Evolutionary conservation across 2,329 filamentous ascomycete species (phyloP).

Genomic region (Exophiala viscosa): DNA sequence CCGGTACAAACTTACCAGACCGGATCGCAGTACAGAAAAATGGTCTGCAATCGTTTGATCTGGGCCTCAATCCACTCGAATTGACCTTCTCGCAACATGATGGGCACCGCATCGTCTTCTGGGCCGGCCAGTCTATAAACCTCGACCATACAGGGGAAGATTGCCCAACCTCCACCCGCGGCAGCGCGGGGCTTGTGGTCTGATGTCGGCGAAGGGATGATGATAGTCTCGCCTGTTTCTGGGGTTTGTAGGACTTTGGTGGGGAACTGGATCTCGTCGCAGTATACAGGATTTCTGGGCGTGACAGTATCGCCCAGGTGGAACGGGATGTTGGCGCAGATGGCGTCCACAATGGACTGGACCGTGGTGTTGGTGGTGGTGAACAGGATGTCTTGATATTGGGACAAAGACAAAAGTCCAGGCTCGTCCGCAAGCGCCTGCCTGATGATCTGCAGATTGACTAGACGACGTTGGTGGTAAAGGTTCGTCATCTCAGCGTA

Average conservation of each 20-base stretch:
- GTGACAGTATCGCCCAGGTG: conserved; percentile 25
- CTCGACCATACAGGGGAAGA: conserved; percentile 23
- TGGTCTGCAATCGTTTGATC: conserved; percentile 25
- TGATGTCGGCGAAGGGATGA: conserved; percentile 8
- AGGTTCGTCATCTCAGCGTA: conserved; percentile 16
- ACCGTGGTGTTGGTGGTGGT: conserved; percentile 19
- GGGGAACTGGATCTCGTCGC: conserved; percentile 20
- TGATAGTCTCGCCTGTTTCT: conserved; percentile 6
- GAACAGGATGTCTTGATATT: conserved; percentile 5
- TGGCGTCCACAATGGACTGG: conserved; percentile 22
- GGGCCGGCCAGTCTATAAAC: conserved; percentile 26
- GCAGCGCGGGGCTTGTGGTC: conserved; percentile 17
- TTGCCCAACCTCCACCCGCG: conserved; percentile 25
- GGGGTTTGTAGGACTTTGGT: conserved; percentile 8
- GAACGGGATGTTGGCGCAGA: conserved; percentile 25
- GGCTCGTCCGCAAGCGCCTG: conserved; percentile 19
- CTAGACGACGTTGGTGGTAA: conserved; percentile 17
- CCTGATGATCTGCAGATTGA: conserved; percentile 25
- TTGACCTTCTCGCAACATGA: conserved; percentile 24
- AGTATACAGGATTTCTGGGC: conserved; percentile 21
- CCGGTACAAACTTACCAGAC: conserved; percentile 12
- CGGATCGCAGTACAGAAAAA: conserved; percentile 19
- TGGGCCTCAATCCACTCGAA: conserved; percentile 27
- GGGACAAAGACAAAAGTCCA: not conserved
- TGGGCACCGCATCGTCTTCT: conserved; percentile 23